Conservation (phyloP, 768 basidiomycete genomes). For the Termitomyces sp. region DNA sequence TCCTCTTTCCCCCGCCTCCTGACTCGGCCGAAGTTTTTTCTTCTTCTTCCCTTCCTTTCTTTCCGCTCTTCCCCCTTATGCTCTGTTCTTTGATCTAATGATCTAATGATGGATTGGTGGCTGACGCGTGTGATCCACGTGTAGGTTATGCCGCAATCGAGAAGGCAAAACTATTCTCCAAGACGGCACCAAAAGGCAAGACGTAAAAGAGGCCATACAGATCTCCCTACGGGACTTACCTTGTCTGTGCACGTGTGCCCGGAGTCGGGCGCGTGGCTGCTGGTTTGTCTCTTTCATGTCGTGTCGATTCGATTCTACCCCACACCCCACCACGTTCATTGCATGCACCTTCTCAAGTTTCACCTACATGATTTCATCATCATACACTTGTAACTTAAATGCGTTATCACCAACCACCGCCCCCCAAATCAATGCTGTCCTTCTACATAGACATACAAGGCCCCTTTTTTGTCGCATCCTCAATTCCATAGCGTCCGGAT, state of each 20-base stretch:
- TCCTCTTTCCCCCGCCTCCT: not conserved
- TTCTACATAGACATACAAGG: conserved; percentile 1
- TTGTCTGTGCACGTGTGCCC: conserved; percentile 2
- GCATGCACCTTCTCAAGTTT: not conserved
- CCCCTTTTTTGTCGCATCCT: not conserved
- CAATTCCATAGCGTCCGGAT: not conserved
- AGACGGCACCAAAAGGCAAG: conserved; percentile 68
- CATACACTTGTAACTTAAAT: not conserved
- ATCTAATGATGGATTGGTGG: conserved; percentile 1
- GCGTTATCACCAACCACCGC: not conserved
- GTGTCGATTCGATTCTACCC: not conserved
- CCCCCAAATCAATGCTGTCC: not conserved
- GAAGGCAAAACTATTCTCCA: conserved; percentile 91
- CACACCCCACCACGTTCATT: not conserved
- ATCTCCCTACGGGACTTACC: not conserved
- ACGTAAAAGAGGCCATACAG: conserved; percentile 31
- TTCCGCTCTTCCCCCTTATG: not conserved
- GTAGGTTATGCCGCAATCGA: conserved; percentile 81
- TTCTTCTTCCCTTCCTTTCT: not conserved
- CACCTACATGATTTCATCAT: not conserved
- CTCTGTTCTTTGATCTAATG: not conserved
- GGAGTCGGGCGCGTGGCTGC: conserved; percentile 2
- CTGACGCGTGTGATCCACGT: conserved; percentile 9
- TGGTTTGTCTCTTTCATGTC: not conserved
- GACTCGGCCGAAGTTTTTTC: not conserved